These are phyloP conservation scores for Onygenales sp. DNA, from an alignment of 2,329 filamentous ascomycete genomes.

Conservation along the genomic window DNA sequence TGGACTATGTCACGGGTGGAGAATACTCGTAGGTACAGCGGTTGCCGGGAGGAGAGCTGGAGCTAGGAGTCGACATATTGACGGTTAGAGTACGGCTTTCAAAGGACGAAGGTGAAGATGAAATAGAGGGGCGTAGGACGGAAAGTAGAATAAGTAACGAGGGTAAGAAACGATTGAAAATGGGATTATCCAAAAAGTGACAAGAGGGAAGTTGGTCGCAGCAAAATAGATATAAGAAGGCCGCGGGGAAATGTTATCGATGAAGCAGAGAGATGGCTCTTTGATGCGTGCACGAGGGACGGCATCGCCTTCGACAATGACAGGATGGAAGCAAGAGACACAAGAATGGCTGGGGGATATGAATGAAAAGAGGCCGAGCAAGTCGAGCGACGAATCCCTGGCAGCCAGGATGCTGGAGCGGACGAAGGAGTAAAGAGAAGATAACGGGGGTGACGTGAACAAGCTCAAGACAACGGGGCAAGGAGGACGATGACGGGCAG, in stretches of 20 bases:
- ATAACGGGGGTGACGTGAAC: conserved; percentile 13
- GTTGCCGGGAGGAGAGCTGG: conserved; percentile 6
- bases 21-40: conserved; percentile 2
- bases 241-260: neutral
- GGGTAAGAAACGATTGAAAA: conserved; percentile 1
- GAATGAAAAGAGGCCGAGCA: neutral
- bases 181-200: neutral
- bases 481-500: conserved; percentile 2
- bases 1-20: conserved; percentile 7
- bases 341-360: neutral
- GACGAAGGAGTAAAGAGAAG: conserved; percentile 9
- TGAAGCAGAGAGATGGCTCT: neutral
- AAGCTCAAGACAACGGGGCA: conserved; percentile 10
- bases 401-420: conserved; percentile 11
- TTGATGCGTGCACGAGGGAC: neutral
- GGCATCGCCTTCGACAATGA: neutral
- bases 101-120: conserved; percentile 14
- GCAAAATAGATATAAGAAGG: neutral
- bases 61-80: conserved; percentile 30
- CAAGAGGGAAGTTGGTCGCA: neutral
- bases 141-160: conserved; percentile 9
- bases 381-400: neutral
- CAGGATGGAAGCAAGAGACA: neutral
- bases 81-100: conserved; percentile 25
- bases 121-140: conserved; percentile 13